Conservation (phyloP, 305 asterid genomes). For the Fraxinus sp. region DNA sequence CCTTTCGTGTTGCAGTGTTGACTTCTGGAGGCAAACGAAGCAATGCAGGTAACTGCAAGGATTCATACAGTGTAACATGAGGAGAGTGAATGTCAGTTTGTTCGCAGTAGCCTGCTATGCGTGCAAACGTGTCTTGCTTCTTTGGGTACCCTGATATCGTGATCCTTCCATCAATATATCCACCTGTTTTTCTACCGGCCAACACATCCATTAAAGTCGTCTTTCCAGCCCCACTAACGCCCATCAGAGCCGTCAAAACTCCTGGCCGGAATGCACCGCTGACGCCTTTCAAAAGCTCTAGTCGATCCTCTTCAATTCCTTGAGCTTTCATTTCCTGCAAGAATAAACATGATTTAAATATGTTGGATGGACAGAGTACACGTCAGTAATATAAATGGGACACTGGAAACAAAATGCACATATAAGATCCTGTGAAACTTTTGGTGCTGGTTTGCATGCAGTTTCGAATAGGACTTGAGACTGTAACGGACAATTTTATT, state of each 20-base stretch:
- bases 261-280: constrained; percentile 95
- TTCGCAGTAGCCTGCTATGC: constrained; percentile 94
- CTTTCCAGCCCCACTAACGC: constrained; percentile 91
- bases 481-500: background rate
- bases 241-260: constrained; percentile 92
- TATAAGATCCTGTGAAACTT: background rate
- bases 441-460: background rate
- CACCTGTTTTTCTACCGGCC: constrained; percentile 89
- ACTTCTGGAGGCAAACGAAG: constrained; percentile 80
- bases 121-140: constrained; percentile 87
- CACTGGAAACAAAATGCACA: background rate
- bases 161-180: constrained; percentile 70
- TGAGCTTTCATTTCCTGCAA: constrained; percentile 74
- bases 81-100: constrained; percentile 95
- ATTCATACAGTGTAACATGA: constrained; percentile 78
- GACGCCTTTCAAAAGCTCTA: constrained; percentile 85
- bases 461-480: background rate
- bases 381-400: background rate
- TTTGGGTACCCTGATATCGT: constrained; percentile 84
- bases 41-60: constrained; percentile 85
- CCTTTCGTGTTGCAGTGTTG: constrained; percentile 55
- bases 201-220: constrained; percentile 88
- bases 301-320: constrained; percentile 54
- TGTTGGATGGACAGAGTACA: background rate
- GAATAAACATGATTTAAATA: background rate